Conservation (phyloP, 352 stramenopile genomes). For the Phytophthora fragariaefolia region DNA sequence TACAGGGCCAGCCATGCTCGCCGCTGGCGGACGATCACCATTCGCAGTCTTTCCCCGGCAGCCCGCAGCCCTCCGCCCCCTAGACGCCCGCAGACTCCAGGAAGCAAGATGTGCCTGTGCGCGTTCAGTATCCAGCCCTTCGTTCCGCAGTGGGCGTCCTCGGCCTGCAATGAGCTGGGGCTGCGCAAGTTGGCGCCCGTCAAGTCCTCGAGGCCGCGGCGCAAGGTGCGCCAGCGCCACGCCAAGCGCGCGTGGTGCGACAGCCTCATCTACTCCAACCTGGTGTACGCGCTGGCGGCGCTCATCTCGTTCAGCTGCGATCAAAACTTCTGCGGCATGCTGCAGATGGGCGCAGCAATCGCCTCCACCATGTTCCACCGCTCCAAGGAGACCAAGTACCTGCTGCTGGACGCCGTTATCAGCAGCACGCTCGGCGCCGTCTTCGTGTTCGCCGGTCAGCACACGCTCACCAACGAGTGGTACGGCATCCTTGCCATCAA, state of each 20-base stretch:
- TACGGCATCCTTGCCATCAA: constrained; percentile 80
- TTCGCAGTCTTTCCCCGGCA: constrained; percentile 34
- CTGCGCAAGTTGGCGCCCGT: constrained; percentile 47
- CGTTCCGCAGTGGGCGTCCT: constrained; percentile 45
- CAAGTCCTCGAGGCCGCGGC: constrained; percentile 44
- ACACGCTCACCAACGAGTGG: constrained; percentile 76
- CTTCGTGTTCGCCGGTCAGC: constrained; percentile 71
- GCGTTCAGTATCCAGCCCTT: constrained; percentile 40
- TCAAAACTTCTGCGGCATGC: constrained; percentile 75
- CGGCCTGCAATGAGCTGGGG: constrained; percentile 31
- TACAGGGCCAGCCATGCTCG: constrained; percentile 19
- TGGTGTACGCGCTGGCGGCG: constrained; percentile 75
- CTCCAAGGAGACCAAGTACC: constrained; percentile 85
- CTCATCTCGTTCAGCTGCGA: constrained; percentile 74
- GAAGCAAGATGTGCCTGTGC: constrained; percentile 38
- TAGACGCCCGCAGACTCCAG: neutral
- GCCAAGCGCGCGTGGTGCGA: constrained; percentile 73
- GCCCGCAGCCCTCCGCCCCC: constrained; percentile 16
- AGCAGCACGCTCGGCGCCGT: constrained; percentile 73
- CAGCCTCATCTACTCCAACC: constrained; percentile 83
- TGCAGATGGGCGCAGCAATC: constrained; percentile 74
- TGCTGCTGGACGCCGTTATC: constrained; percentile 80
- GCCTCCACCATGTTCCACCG: constrained; percentile 84
- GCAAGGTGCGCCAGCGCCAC: constrained; percentile 52
- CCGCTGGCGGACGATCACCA: constrained; percentile 13